Evolutionary conservation across 768 basidiomycete genomes (phyloP), one percentile per base, ranked within the genome.

Genomic region (Favolaschia claudopus): DNA sequence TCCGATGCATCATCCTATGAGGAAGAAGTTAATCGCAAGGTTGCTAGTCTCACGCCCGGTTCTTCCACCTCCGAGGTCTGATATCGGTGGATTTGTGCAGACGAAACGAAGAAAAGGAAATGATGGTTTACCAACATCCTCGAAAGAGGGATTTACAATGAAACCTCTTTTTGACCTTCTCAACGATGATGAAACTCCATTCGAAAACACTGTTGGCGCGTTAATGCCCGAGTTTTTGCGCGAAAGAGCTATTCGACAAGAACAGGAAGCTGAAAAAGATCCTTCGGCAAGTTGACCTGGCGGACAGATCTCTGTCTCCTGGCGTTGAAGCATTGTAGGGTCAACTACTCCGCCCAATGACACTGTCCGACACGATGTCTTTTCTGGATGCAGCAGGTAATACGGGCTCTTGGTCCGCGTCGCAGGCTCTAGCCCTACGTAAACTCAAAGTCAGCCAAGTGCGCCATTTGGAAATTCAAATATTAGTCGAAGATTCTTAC

Each of bases 371-470:
- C 56, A 62, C 75, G 7, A 62, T 77, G 9, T 73, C 77, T 28
- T 63, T 79, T 24, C 59, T 79, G 60, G 63, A 72, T 24, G 55
- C 47, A 17, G 61, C 63, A 5, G 67, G 55, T 29, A 52, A 64
- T 4, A 56, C 40, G 34, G 50, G 69, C 19, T 46, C 56, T 32
- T 56, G 63, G 44, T 69, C 73, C 14, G 50, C 70, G 37, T 62
- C 66, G 5, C 75, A 81, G 38, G 69, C 70, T 20, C 71, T 84
- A 25, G 60, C 70, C 25, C 38, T 75, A 46, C 76, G 83, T 42
- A 85, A 81, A 63, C 72, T 86, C 42, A 82, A 80, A 66, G 51
- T 87, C 14, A 71, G 70, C 31, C 78, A 75, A 40, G 79, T 81
- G 65, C 15, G 77, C 68, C 25, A 33, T 38, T 43, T 33, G n/a